Percentiles rank a stretch among this genome's conserved stretches.
phyloP scores from a whole-genome alignment of 805 yeast genomes.

The Candida ponderosae region DNA sequence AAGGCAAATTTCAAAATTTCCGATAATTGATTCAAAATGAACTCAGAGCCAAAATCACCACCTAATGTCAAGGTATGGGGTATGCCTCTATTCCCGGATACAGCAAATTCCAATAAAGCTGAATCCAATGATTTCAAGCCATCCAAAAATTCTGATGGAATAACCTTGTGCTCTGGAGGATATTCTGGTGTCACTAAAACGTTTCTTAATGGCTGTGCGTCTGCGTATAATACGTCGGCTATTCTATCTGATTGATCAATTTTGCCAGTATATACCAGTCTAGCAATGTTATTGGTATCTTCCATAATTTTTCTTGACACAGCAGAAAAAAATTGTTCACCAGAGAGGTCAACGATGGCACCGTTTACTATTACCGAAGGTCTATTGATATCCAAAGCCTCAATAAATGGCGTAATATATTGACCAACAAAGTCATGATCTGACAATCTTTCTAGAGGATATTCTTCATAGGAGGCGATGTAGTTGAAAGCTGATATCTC shows the following conservation, averaged over 20 bases:
- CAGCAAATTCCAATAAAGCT: slow-evolving; percentile 16
- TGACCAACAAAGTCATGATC: slow-evolving; percentile 14
- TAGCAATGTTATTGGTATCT: slow-evolving; percentile 35
- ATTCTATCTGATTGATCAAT: slow-evolving; percentile 20
- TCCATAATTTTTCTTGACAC: slow-evolving; percentile 38
- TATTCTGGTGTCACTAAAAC: slow-evolving; percentile 43
- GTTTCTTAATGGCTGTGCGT: slow-evolving; percentile 38
- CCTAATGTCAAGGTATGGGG: slow-evolving; percentile 41
- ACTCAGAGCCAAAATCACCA: slow-evolving; percentile 42
- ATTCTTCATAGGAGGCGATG: too few species aligned
- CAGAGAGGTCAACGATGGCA: slow-evolving; percentile 45
- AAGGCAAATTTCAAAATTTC: slow-evolving; percentile 23
- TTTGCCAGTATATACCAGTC: slow-evolving; percentile 18
- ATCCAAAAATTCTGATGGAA: slow-evolving; percentile 10
- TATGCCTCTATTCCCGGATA: slow-evolving; percentile 13
- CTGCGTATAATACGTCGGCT: slow-evolving; percentile 32
- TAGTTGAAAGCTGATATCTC: too few species aligned
- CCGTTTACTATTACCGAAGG: slow-evolving; percentile 71
- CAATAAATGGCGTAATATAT: slow-evolving; percentile 18
- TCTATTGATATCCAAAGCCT: slow-evolving; percentile 31
- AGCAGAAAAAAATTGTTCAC: too few species aligned
- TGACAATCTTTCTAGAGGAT: slow-evolving; percentile 7
- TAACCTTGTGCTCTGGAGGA: slow-evolving; percentile 21
- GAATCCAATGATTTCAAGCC: slow-evolving; percentile 1
- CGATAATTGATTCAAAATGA: slow-evolving; percentile 36